Conservation (phyloP, 805 yeast genomes). For the Candida railenensis region DNA sequence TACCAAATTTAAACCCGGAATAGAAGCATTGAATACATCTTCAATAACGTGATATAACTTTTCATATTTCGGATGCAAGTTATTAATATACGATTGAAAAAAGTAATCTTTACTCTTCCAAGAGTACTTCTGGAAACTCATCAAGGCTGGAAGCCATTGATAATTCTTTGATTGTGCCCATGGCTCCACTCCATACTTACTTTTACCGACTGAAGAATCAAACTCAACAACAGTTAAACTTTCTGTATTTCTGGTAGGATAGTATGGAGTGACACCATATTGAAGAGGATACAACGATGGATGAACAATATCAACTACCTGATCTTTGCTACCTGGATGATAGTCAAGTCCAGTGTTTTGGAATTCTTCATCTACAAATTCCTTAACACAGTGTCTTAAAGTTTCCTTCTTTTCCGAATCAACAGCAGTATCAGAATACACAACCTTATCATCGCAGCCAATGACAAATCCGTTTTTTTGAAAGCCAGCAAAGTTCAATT, state of each 20-base stretch:
- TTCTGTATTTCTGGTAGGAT: conserved; percentile 3
- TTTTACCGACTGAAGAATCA: conserved; percentile 8
- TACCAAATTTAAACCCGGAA: conserved; percentile 31
- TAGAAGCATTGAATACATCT: conserved; percentile 18
- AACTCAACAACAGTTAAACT: conserved; percentile 10
- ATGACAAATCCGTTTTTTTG: conserved; percentile 12
- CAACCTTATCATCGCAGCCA: conserved; percentile 20
- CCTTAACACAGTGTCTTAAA: conserved; percentile 12
- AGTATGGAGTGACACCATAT: conserved; percentile 26
- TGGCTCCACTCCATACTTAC: conserved; percentile 11
- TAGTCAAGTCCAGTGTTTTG: conserved; percentile 25
- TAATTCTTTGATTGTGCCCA: conserved; percentile 21
- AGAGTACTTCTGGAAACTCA: not conserved
- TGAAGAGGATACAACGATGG: conserved; percentile 38
- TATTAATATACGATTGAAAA: conserved; percentile 38
- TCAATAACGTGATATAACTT: conserved; percentile 29
- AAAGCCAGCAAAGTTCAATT: conserved; percentile 9
- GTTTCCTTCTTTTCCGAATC: conserved; percentile 5
- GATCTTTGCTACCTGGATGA: conserved; percentile 35
- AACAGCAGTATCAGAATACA: conserved; percentile 17
- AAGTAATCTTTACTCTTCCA: conserved; percentile 8
- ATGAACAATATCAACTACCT: conserved; percentile 39
- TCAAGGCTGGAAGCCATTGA: conserved; percentile 38
- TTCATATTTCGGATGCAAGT: conserved; percentile 33
- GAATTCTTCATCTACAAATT: conserved; percentile 10